Evolutionary conservation across 169 alveolate species (phyloP), one percentile per base, ranked within the genome.

Genomic region (Eimeria acervulina): DNA sequence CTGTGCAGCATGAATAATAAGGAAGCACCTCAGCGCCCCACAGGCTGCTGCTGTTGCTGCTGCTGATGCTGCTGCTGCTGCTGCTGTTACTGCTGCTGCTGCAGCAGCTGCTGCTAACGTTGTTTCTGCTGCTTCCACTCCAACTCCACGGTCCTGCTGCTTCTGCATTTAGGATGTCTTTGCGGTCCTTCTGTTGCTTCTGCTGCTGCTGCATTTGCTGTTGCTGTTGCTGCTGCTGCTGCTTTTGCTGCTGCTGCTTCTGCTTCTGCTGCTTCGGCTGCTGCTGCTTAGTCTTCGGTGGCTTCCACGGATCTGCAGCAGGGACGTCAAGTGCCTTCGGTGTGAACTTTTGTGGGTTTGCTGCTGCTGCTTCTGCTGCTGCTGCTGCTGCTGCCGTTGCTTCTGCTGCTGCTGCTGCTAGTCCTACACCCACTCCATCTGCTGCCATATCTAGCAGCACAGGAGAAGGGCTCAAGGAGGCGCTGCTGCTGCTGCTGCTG

Each of bases 241-340:
- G 74, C 74, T 63, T 6, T 21, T 63, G 74, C 74, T 63, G 74
- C 74, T 19, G 74, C 74, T 63, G 74, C 74, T 63, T 6, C 74
- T 63, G 74, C n/a, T 63, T 63, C 74, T 17, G 36, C 74, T 17
- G 74, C 5, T 23, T 63, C 74, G 5, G 33, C 33, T 63, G 74
- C 74, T 23, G 26, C 74, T 19, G 5, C 31, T 19, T n/a, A 8
- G 31, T 63, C 74, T 63, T n/a, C 12, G 55, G 5, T 47, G 55
- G 55, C 12, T 47, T 47, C 55, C 55, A 47, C 5, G 5, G 55
- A 12, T 47, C 55, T 7, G 55, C 19, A 7, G 55, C 12, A 7
- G 55, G 55, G 55, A 47, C 55, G 19, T 47, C 55, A 5, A 47
- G 55, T 63, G 74, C 33, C 74, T 63, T 17, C n/a, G 74, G 8